Conservation (phyloP, 805 yeast species). For the Starmerella floris region DNA sequence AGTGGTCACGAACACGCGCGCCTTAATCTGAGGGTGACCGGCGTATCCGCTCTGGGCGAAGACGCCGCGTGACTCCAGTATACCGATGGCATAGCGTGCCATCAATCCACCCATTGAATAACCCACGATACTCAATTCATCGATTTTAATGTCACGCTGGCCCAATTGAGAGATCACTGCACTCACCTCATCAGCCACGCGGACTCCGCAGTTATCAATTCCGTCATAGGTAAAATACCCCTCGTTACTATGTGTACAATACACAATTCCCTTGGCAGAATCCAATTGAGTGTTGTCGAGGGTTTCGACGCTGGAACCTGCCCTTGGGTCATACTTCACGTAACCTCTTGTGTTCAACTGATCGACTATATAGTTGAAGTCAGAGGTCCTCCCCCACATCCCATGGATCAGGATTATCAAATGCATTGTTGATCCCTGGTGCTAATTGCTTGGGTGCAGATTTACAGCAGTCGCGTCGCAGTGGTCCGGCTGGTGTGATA, state of each 20-base stretch:
- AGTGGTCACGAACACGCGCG: conserved; percentile 48
- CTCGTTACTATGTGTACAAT: conserved; percentile 45
- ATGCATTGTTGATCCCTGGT: conserved; percentile 15
- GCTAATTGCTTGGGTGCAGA: too few relatives aligned
- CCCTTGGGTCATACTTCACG: conserved; percentile 15
- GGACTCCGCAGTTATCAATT: conserved; percentile 66
- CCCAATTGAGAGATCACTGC: conserved; percentile 26
- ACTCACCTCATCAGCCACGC: conserved; percentile 57
- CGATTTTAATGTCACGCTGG: conserved; percentile 30
- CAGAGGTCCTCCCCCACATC: conserved; percentile 67
- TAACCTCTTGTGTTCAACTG: conserved; percentile 31
- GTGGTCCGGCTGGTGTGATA: too few relatives aligned
- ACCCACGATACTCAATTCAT: conserved; percentile 66
- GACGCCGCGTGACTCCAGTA: conserved; percentile 39
- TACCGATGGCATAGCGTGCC: conserved; percentile 68
- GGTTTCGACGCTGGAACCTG: too few relatives aligned
- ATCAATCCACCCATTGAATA: conserved; percentile 85
- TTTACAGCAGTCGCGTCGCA: too few relatives aligned
- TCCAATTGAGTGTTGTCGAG: not conserved
- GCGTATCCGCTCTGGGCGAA: conserved; percentile 29
- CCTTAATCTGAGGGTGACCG: conserved; percentile 30
- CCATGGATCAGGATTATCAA: conserved; percentile 20
- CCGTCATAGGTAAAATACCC: conserved; percentile 80
- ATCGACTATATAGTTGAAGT: conserved; percentile 47
- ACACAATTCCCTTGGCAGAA: conserved; percentile 28